Evolutionary conservation across 495 filamentous ascomycete species (phyloP).

Genomic region (Talaromyces adpressus): DNA sequence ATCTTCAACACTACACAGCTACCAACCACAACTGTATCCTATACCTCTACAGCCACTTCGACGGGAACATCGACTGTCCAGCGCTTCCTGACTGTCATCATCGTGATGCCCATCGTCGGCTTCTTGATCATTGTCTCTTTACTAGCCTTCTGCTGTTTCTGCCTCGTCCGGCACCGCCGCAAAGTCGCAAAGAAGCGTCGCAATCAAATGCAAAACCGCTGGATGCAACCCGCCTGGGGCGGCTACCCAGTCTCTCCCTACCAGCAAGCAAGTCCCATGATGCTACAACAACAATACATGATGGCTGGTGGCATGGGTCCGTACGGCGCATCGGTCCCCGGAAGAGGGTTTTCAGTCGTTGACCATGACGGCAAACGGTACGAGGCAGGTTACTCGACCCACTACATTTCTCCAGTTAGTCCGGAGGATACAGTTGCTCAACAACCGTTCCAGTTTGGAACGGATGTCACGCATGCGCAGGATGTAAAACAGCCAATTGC

Average conservation of each 20-base stretch:
- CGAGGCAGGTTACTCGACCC: conserved; percentile 10
- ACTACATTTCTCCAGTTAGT: conserved; percentile 5
- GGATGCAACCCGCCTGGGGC: conserved; percentile 20
- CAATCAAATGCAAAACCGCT: conserved; percentile 21
- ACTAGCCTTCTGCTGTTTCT: conserved; percentile 26
- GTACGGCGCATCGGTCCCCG: background rate
- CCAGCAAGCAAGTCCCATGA: background rate
- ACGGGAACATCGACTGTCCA: conserved; percentile 16
- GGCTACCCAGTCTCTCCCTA: conserved; percentile 6
- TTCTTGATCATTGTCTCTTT: conserved; percentile 28
- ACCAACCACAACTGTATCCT: conserved; percentile 26
- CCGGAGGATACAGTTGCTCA: background rate
- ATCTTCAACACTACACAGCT: conserved; percentile 37
- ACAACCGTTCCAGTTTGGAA: conserved; percentile 4
- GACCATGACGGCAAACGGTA: conserved; percentile 5
- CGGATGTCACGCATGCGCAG: background rate
- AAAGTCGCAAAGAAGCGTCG: conserved; percentile 20
- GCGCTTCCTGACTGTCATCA: conserved; percentile 33
- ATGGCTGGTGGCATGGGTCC: background rate
- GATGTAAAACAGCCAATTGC: background rate
- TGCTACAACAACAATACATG: background rate
- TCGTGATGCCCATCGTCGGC: conserved; percentile 38
- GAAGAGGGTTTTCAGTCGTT: conserved; percentile 4
- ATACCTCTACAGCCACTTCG: conserved; percentile 18
- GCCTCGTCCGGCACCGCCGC: conserved; percentile 31